Conservation (phyloP, 176 grass and related monocot species). For the Lolium multiflorum region DNA sequence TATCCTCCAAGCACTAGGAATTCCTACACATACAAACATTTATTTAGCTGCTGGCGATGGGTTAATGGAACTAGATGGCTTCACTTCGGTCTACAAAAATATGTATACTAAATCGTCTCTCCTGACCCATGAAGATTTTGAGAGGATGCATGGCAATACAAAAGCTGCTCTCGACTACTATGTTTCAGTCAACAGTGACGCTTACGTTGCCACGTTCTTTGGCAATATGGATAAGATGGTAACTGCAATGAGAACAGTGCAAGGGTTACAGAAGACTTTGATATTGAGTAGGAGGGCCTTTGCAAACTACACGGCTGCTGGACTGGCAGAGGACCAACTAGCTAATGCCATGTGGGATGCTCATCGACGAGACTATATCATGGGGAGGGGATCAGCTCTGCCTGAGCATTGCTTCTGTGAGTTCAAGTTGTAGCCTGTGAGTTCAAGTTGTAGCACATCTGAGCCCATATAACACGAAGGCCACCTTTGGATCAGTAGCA, state of each 20-base stretch:
- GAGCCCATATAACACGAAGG: neutral
- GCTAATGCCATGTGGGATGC: slow-evolving; percentile 77
- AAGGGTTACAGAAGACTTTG: slow-evolving; percentile 74
- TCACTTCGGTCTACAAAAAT: slow-evolving; percentile 77
- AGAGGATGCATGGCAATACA: slow-evolving; percentile 93
- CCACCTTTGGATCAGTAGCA: neutral
- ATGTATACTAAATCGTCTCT: slow-evolving; percentile 81
- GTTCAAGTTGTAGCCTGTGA: slow-evolving; percentile 81
- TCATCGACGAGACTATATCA: slow-evolving; percentile 81
- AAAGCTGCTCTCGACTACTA: slow-evolving; percentile 95
- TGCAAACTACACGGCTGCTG: slow-evolving; percentile 60
- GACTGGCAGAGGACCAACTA: slow-evolving; percentile 67
- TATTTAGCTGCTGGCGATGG: slow-evolving; percentile 94
- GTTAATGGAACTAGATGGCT: slow-evolving; percentile 83
- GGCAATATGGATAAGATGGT: slow-evolving; percentile 99
- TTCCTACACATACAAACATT: slow-evolving; percentile 71
- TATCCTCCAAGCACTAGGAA: slow-evolving; percentile 72
- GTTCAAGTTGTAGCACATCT: slow-evolving; percentile 63
- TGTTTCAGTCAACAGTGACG: slow-evolving; percentile 88
- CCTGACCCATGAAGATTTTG: slow-evolving; percentile 71
- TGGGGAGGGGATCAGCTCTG: slow-evolving; percentile 81
- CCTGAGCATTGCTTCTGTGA: slow-evolving; percentile 88
- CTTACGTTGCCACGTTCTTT: slow-evolving; percentile 87
- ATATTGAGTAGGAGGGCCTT: slow-evolving; percentile 92
- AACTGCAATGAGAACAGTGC: slow-evolving; percentile 79